Evolutionary conservation across 805 yeast species (phyloP).

Genomic region (Saccharomycopsis sp.): DNA sequence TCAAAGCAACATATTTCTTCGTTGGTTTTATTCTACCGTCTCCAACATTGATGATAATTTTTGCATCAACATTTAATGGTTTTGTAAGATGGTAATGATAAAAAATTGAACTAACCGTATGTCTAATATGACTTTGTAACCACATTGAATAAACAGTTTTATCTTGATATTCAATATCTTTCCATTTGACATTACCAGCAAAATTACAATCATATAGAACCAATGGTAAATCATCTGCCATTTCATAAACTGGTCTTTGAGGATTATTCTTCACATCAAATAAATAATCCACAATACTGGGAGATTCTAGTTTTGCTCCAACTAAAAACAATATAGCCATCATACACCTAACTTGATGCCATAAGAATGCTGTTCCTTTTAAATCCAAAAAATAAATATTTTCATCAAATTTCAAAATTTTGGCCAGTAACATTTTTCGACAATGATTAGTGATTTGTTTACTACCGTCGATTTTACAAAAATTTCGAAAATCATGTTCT

Average conservation of each 20-base stretch:
- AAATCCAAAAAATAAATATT: constrained; percentile 63
- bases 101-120: not conserved
- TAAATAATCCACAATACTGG: constrained; percentile 45
- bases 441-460: constrained; percentile 77
- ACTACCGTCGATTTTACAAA: constrained; percentile 89
- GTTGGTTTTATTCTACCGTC: constrained; percentile 64
- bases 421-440: constrained; percentile 38
- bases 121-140: not conserved
- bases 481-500: constrained; percentile 84
- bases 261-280: constrained; percentile 49
- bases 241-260: constrained; percentile 66
- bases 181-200: constrained; percentile 58
- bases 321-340: constrained; percentile 70
- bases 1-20: constrained; percentile 45
- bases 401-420: constrained; percentile 18
- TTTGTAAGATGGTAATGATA: not conserved
- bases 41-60: constrained; percentile 46
- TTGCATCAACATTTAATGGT: not conserved
- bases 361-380: constrained; percentile 80
- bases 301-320: constrained; percentile 67
- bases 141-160: not conserved
- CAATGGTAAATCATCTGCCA: constrained; percentile 86
- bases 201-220: constrained; percentile 79
- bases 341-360: constrained; percentile 99
- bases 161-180: not conserved